A percentile compares a stretch with the other conserved stretches of the same genome.
Evolutionary conservation across 108 stramenopile species (phyloP).

Genomic region (Skeletonema costatum): DNA sequence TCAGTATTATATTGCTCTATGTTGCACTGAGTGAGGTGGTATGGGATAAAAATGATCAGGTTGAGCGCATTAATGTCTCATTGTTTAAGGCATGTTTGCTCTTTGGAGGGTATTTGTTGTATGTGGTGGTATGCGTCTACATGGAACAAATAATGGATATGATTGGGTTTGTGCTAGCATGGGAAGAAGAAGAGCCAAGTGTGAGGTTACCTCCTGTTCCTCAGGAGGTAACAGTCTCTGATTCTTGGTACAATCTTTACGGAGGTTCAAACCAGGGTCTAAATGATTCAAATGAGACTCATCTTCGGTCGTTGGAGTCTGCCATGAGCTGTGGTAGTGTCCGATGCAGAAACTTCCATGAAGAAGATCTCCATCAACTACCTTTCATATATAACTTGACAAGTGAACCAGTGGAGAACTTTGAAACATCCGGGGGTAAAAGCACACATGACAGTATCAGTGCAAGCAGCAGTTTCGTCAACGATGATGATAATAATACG

Average conservation of each 20-base stretch:
- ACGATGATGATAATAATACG: background rate
- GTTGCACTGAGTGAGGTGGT: conserved; percentile 53
- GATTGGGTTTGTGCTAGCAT: background rate
- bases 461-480: background rate
- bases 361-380: conserved; percentile 20
- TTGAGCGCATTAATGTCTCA: conserved; percentile 60
- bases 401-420: conserved; percentile 33
- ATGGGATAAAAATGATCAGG: conserved; percentile 44
- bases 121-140: conserved; percentile 72
- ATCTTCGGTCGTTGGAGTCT: background rate
- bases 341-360: conserved; percentile 36
- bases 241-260: background rate
- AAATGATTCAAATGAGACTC: background rate
- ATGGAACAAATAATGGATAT: conserved; percentile 28
- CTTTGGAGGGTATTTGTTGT: conserved; percentile 69
- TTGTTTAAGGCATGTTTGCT: conserved; percentile 63
- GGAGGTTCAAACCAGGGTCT: background rate
- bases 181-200: background rate
- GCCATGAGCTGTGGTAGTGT: conserved; percentile 5
- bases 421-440: conserved; percentile 1
- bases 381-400: conserved; percentile 41
- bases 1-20: conserved; percentile 61
- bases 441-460: background rate
- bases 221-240: background rate
- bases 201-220: background rate